Evolutionary conservation across 495 filamentous ascomycete genomes (phyloP).

Genomic region (Penicillium taxi): DNA sequence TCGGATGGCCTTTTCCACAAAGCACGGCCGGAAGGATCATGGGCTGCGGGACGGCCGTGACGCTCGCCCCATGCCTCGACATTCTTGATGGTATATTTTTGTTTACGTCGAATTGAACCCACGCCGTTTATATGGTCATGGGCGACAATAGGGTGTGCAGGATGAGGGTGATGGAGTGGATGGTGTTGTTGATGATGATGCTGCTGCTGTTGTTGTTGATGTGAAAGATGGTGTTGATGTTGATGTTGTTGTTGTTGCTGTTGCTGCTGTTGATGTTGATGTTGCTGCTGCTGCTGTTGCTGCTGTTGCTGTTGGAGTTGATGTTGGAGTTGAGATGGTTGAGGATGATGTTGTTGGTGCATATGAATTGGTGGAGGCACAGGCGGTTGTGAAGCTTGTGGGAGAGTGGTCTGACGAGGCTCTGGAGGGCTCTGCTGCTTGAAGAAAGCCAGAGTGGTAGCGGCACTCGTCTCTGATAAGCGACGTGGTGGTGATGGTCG

Average conservation of each 20-base stretch:
- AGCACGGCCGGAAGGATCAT: conserved; percentile 37
- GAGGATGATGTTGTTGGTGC: conserved; percentile 19
- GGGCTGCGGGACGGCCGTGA: conserved; percentile 39
- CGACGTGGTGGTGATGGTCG: conserved; percentile 38
- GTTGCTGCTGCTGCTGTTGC: conserved; percentile 1
- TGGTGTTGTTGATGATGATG: conserved; percentile 10
- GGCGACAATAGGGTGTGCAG: conserved; percentile 23
- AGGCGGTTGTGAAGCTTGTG: conserved; percentile 24
- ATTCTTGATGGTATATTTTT: conserved; percentile 47
- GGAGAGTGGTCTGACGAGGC: conserved; percentile 30
- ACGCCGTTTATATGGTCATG: conserved; percentile 23
- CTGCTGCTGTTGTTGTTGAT: conserved; percentile 7
- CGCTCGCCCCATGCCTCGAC: conserved; percentile 44
- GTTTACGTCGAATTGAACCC: conserved; percentile 36
- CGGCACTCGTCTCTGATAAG: conserved; percentile 41
- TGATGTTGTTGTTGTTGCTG: conserved; percentile 6
- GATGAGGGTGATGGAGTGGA: conserved; percentile 8
- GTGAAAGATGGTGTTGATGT: conserved; percentile 1
- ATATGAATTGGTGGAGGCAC: conserved; percentile 18
- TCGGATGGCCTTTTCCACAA: conserved; percentile 44
- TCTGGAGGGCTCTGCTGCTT: conserved; percentile 44
- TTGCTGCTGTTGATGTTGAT: conserved; percentile 2
- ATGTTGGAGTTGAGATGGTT: conserved; percentile 10
- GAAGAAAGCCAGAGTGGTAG: conserved; percentile 46
- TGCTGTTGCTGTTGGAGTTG: conserved; percentile 2